Evolutionary conservation across 768 basidiomycete genomes (phyloP).

Genomic region (Lactarius indigo): DNA sequence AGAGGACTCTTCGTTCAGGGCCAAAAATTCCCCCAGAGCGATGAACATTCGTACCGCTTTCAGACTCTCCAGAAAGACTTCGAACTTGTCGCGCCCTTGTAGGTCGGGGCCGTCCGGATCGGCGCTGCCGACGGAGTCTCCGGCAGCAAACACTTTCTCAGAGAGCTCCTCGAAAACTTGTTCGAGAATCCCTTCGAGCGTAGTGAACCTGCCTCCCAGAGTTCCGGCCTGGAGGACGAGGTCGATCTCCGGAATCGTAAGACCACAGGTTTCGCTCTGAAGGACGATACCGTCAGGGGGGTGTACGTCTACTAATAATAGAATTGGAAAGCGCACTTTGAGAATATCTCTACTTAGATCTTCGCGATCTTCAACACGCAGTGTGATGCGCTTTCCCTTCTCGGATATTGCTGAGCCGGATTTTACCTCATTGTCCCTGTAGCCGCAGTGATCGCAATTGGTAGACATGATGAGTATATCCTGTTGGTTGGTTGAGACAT

Average conservation of each 20-base stretch:
- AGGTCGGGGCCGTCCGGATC: slow-evolving; percentile 31
- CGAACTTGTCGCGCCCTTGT: slow-evolving; percentile 50
- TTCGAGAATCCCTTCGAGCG: slow-evolving; percentile 89
- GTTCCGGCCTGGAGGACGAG: slow-evolving; percentile 89
- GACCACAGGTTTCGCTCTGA: slow-evolving; percentile 89
- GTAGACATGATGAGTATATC: slow-evolving; percentile 98
- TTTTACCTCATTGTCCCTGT: slow-evolving; percentile 97
- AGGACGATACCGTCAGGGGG: background rate
- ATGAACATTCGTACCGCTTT: slow-evolving; percentile 54
- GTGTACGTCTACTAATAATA: background rate
- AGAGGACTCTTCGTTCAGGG: background rate
- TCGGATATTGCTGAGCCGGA: slow-evolving; percentile 86
- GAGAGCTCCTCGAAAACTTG: slow-evolving; percentile 95
- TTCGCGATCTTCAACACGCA: slow-evolving; percentile 89
- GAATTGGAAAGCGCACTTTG: slow-evolving; percentile 55
- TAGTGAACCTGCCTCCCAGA: slow-evolving; percentile 95
- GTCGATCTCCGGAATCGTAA: slow-evolving; percentile 92
- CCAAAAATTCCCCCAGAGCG: background rate
- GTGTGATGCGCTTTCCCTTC: slow-evolving; percentile 79
- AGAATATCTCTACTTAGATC: slow-evolving; percentile 91
- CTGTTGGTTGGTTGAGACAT: slow-evolving; percentile 39
- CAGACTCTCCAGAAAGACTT: slow-evolving; percentile 68
- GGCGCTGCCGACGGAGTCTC: slow-evolving; percentile 53
- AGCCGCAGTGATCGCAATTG: slow-evolving; percentile 93
- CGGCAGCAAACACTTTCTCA: slow-evolving; percentile 75